Percentiles rank a stretch among this genome's conserved stretches.
Evolutionary conservation across 495 filamentous ascomycete species (phyloP).

Genomic region (Delitschia confertaspora): DNA sequence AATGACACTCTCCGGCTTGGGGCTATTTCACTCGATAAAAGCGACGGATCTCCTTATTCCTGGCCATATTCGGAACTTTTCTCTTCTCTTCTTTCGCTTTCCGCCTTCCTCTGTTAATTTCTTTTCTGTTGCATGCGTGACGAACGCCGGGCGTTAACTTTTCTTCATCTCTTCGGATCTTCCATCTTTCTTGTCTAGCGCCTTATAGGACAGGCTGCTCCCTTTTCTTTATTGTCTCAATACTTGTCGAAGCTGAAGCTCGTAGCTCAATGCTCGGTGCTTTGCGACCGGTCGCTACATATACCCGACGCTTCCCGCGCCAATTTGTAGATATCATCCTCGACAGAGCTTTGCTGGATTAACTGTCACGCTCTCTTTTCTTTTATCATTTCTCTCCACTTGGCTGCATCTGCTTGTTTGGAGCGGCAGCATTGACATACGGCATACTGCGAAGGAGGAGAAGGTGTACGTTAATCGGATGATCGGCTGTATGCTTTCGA

Average conservation of each 20-base stretch:
- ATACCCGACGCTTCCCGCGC: conserved; percentile 19
- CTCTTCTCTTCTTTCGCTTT: not conserved
- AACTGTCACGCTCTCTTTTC: not conserved
- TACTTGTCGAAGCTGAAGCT: not conserved
- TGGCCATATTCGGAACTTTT: conserved; percentile 4
- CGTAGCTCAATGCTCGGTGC: conserved; percentile 1
- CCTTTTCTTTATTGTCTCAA: not conserved
- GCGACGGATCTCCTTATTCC: not conserved
- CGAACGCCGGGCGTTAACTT: too few species aligned
- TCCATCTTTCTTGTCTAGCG: not conserved
- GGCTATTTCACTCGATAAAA: too few species aligned
- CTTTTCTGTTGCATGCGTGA: too few species aligned
- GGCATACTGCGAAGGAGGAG: conserved; percentile 5
- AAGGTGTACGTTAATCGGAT: conserved; percentile 18
- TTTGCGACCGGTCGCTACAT: conserved; percentile 27
- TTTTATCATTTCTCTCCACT: conserved; percentile 3
- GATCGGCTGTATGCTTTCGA: conserved; percentile 2
- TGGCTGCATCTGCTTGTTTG: conserved; percentile 7
- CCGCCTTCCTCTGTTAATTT: not conserved
- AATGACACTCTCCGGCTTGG: too few species aligned
- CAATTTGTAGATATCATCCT: conserved; percentile 9
- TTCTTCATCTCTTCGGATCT: conserved; percentile 1
- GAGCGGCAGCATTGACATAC: not conserved
- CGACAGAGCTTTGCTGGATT: not conserved
- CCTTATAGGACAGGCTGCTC: not conserved